Conservation (phyloP, 768 basidiomycete genomes). For the Brasilioporus rufonigricans region DNA sequence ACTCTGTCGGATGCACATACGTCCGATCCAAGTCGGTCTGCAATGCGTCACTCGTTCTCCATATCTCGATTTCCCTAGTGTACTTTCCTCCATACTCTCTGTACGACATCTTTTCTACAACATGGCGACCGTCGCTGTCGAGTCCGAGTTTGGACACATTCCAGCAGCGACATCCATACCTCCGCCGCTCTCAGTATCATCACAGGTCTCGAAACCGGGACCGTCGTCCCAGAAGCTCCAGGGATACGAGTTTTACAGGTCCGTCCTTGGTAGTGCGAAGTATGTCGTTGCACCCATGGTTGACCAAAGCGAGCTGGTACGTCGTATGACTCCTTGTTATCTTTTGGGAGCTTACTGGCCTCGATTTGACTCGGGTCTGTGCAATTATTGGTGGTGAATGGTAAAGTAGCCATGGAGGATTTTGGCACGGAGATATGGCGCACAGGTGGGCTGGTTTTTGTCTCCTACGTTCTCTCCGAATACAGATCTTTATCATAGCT, state of each 20-base stretch:
- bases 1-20: neutral
- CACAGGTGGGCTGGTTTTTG: constrained; percentile 48
- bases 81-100: neutral
- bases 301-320: constrained; percentile 92
- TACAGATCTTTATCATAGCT: constrained; percentile 45
- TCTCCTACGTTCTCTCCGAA: too few relatives aligned
- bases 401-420: constrained; percentile 81
- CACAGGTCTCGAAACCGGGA: neutral
- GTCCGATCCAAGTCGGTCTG: constrained; percentile 1
- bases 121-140: constrained; percentile 6
- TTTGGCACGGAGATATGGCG: constrained; percentile 78
- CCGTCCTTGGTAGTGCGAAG: constrained; percentile 81
- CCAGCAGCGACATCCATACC: neutral
- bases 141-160: neutral
- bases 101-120: constrained; percentile 1
- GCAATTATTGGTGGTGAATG: neutral
- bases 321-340: constrained; percentile 31
- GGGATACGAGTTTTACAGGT: constrained; percentile 83
- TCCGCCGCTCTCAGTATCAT: neutral
- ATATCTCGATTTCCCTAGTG: neutral
- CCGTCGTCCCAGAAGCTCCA: constrained; percentile 42
- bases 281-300: constrained; percentile 98
- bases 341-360: neutral
- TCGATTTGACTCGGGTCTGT: neutral
- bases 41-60: constrained; percentile 5